Evolutionary conservation across 108 stramenopile genomes (phyloP), one percentile per base, ranked within the genome.

Genomic region (Skeletonema marinoi): DNA sequence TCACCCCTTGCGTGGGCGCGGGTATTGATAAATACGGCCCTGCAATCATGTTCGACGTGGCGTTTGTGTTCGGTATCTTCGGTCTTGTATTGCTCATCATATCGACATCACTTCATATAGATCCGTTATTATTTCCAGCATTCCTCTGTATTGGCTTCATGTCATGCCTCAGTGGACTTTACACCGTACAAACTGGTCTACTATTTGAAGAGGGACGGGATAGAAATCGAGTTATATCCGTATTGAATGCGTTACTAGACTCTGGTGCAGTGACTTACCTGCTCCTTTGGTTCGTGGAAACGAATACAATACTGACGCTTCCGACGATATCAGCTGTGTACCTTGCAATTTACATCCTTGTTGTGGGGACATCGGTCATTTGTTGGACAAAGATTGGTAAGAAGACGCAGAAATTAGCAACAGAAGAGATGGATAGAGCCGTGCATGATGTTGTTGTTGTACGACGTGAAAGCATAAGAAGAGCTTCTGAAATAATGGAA

Each of bases 161-260:
- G 41, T 36, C 65, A n/a, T 10, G n/a, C 16, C 33, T 51, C 10
- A 54, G 35, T 35, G 30, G 58, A n/a, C 16, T 81, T 2, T 63
- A 76, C 13, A 75, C 38, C 14, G 61, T 76, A 14, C 41, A 81
- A 38, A 78, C 80, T 30, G 80, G 81, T 32, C 16, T 73, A 33
- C 19, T 81, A 14, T 81, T 77, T 41, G 44, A 32, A 14, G 51
- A 29, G 9, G 62, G 46, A 19, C 19, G 35, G 41, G 51, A 39
- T 41, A 35, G 69, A 60, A 32, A 60, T 33, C 60, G 85, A 31
- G 80, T 84, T 12, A 88, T 88, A 58, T 78, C 75, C 0, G 21
- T 64, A 12, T 70, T 88, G 16, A 88, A 85, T 75, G 69, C 73
- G 9, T 62, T 88, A 19, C 78, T 83, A 42, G 87, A 88, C 71